phyloP scores from a whole-genome alignment of 169 alveolate genomes.

The Perkinsus chesapeaki region DNA sequence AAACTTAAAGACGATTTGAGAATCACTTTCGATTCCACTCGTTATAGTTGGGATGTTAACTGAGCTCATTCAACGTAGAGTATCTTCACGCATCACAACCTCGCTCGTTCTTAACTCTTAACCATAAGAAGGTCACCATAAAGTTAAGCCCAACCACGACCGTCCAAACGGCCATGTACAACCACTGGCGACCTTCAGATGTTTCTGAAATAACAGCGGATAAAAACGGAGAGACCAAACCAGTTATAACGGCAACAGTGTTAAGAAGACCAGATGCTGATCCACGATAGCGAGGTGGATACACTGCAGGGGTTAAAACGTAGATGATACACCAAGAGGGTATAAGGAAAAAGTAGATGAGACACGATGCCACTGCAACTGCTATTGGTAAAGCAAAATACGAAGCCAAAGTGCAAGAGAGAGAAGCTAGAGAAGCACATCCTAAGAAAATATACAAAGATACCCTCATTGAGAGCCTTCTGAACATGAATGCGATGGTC shows the following conservation, averaged over 20 bases:
- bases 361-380: background rate
- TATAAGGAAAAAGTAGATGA: background rate
- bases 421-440: background rate
- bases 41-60: no score
- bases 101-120: background rate
- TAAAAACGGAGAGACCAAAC: background rate
- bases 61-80: no score
- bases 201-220: background rate
- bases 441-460: background rate
- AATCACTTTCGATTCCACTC: no score
- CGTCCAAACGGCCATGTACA: background rate
- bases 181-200: background rate
- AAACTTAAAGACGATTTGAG: no score
- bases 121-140: background rate
- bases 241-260: background rate
- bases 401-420: background rate
- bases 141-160: background rate
- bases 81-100: background rate
- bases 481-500: background rate
- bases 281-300: background rate
- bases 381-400: background rate
- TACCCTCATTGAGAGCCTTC: background rate
- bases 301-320: background rate
- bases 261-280: background rate
- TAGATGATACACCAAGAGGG: background rate